phyloP scores from a whole-genome alignment of 176 grass and related monocot genomes.

The Eragrostis nindensis region DNA sequence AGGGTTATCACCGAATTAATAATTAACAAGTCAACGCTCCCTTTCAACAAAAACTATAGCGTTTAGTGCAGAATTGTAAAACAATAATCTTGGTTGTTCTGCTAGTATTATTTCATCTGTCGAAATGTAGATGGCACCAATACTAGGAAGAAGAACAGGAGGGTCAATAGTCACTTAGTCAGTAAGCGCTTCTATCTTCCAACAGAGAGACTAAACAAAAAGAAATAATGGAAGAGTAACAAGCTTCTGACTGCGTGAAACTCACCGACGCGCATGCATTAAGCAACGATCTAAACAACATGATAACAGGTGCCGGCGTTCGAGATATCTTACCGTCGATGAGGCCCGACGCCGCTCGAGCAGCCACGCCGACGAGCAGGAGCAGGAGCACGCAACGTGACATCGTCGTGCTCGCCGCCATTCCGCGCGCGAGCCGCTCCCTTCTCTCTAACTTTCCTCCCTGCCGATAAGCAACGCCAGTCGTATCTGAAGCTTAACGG shows the following conservation, averaged over 20 bases:
- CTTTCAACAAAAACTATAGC: neutral
- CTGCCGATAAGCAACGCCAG: neutral
- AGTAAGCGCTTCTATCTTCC: neutral
- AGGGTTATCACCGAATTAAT: no score
- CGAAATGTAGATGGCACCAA: neutral
- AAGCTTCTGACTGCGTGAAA: no score
- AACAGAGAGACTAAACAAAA: neutral
- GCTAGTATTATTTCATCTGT: neutral
- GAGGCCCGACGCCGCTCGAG: neutral
- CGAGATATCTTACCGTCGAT: conserved; percentile 31
- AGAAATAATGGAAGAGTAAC: no score
- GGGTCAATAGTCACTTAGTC: neutral
- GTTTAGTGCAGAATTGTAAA: neutral
- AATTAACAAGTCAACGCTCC: neutral
- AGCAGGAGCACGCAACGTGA: neutral
- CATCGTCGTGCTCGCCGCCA: conserved; percentile 1
- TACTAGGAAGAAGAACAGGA: neutral
- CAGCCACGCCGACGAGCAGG: neutral
- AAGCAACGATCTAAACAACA: neutral
- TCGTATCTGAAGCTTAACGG: neutral
- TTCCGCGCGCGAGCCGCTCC: no score
- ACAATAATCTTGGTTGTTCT: neutral
- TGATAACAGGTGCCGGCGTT: neutral
- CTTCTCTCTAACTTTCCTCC: neutral
- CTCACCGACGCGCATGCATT: neutral